Conservation (phyloP, 495 filamentous ascomycete species). For the Trichoderma orchidacearum region DNA sequence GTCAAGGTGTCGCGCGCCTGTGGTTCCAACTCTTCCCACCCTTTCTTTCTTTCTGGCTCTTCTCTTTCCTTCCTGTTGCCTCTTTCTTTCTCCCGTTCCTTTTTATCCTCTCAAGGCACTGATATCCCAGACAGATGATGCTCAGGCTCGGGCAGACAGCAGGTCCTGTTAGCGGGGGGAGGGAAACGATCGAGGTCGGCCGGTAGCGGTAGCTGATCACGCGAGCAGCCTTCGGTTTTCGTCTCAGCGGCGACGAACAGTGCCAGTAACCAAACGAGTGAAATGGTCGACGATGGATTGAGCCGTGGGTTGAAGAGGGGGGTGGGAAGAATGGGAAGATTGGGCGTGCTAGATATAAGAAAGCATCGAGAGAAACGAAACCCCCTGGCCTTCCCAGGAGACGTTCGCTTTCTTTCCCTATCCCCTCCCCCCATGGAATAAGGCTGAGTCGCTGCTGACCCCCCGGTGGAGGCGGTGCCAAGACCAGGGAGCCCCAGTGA, state of each 20-base stretch:
- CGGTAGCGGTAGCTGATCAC: background rate
- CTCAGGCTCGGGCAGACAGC: too few relatives aligned
- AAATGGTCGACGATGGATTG: too few relatives aligned
- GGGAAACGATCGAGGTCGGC: too few relatives aligned
- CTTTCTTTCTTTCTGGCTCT: background rate
- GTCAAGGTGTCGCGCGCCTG: too few relatives aligned
- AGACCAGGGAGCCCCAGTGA: background rate
- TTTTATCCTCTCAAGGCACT: background rate
- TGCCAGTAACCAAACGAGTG: background rate
- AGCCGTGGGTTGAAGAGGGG: background rate
- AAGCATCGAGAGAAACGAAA: too few relatives aligned
- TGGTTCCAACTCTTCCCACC: too few relatives aligned
- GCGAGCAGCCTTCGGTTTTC: background rate
- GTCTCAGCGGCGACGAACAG: background rate
- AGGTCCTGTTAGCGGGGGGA: too few relatives aligned
- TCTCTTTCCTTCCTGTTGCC: background rate
- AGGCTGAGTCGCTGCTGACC: background rate
- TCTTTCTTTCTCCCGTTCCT: background rate
- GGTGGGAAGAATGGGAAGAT: background rate
- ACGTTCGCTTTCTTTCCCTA: background rate
- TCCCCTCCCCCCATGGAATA: background rate
- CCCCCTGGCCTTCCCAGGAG: too few relatives aligned
- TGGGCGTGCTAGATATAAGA: background rate
- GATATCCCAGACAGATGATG: too few relatives aligned
- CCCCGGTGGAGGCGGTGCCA: background rate